Base-by-base conservation (phyloP, 169 alveolate species). In the Cardiosporidium cionae region DNA sequence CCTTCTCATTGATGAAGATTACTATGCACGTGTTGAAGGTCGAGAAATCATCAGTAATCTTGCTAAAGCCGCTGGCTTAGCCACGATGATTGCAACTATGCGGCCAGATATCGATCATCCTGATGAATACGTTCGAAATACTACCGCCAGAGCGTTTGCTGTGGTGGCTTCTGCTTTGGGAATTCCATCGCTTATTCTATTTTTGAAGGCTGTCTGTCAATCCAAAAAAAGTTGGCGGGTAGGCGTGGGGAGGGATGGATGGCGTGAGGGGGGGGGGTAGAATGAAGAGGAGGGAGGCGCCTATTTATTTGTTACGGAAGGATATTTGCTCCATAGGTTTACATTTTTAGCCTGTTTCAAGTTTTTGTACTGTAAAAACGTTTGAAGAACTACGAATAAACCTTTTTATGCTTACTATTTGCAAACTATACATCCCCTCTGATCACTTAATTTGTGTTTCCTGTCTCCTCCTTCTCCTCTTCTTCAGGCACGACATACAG, bases 401-500 rank as follows among this genome's bases (percentile, higher is more conserved):
- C n/a, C n/a, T n/a, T n/a, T n/a, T n/a, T n/a, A n/a, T n/a, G n/a
- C n/a, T n/a, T n/a, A n/a, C n/a, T n/a, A n/a, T n/a, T n/a, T n/a
- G n/a, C n/a, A n/a, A n/a, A n/a, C n/a, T n/a, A n/a, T n/a, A n/a
- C n/a, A n/a, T n/a, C n/a, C n/a, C n/a, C n/a, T n/a, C n/a, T n/a
- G n/a, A n/a, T n/a, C n/a, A n/a, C 0, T 27, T 63, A 70, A 71
- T 70, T 95, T 94, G 22, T 92, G 96, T 74, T 84, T 88, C 37
- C 85, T 93, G 35, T 91, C 89, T 75, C 92, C 92, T 78, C 87
- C 91, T 52, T 92, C 97, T 97, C 95, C n/a, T n/a, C n/a, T n/a
- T n/a, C n/a, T n/a, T n/a, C n/a, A 95, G 76, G 99, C 99, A 4
- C 89, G 99, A 63, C 99, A 98, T 79, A 98, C 99, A n/a, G 99